Base-by-base conservation (phyloP, 768 basidiomycete species). In the Lactarius akahatsu region DNA sequence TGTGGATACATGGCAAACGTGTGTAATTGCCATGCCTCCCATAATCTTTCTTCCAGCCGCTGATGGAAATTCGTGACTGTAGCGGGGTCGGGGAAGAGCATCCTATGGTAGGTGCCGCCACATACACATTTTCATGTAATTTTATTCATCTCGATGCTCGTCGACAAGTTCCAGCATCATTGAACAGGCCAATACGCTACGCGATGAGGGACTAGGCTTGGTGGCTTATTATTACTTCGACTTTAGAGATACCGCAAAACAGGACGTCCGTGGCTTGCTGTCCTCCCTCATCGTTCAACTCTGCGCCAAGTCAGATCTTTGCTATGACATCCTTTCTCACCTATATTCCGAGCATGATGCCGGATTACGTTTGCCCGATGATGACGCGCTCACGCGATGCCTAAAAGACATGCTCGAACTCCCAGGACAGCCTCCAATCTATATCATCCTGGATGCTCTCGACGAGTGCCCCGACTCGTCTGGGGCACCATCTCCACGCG, bases 1-100 rank as follows among this genome's bases (percentile, higher is more conserved):
- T 65, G 2, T 65, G 64, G 64, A 56, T 65, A 5, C 40, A 61
- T 30, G 64, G 64, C 13, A 65, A 61, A 54, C 64, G 59, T 65
- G 23, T 2, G 64, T 20, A 10, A 4, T 26, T 52, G 8, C 11
- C 41, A 1, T 18, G 13, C 23, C 5, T 50, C 1, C 4, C 23
- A 2, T 2, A 7, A 1, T 8, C 8, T 5, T 11, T 50, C n/a
- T 50, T 10, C 11, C n/a, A 1, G 4, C n/a, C 23, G 2, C n/a
- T 50, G 47, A 50, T 50, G 10, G 47, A 1, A 26, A 26, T 26
- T 50, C 9, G 9, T 26, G 5, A 26, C 2, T 50, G 13, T 4
- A 50, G 47, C 23, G 47, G 47, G 47, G 26, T 50, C 47, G 23
- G 47, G 47, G 23, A 50, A 50, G 47, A 50, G 23, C 23, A 26